Evolutionary conservation across 2,329 filamentous ascomycete genomes (phyloP), one percentile per base, ranked within the genome.

Genomic region (Clonostachys solani): DNA sequence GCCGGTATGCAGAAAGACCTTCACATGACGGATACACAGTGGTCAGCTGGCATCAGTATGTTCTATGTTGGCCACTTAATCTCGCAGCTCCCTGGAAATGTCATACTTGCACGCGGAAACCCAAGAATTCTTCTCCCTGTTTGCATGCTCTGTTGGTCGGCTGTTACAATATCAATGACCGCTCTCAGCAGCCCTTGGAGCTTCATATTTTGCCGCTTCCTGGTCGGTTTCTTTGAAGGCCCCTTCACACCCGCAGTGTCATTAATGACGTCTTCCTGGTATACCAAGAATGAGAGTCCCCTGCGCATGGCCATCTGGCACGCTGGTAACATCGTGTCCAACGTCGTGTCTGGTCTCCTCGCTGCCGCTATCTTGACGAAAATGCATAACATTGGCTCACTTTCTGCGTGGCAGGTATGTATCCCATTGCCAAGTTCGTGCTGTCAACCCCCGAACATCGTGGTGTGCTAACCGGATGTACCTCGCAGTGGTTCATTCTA

Each of bases 1-100:
- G 64, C 63, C 6, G 64, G 64, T 4, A 60, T 70, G 49, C 60
- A 66, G 42, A 48, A 59, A 6, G 65, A 68, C 49, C 55, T 73
- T 0, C 43, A 53, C 29, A 64, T 70, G 54, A 49, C 51, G 6
- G 59, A 66, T 40, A 62, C 54, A 0, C 48, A 66, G 34, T 75
- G 72, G 61, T 63, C 59, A 6, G 53, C 62, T 29, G 71, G 58
- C 12, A 73, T 68, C 35, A 73, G 61, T 41, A 59, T 65, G 47
- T 75, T 67, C 52, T 74, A 73, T 40, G 66, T 74, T 4, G 72
- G 72, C 5, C 75, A 73, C 49, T 65, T 73, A 23, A 56, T 73
- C 40, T 66, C 68, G 6, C 71, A 74, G 47, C 60, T 75, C 2
- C 72, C 72, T 0, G 72, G 68, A 16, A 75, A 74, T 51, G 56